phyloP scores from a whole-genome alignment of 176 grass and related monocot genomes.

The Phoenix roebelenii region DNA sequence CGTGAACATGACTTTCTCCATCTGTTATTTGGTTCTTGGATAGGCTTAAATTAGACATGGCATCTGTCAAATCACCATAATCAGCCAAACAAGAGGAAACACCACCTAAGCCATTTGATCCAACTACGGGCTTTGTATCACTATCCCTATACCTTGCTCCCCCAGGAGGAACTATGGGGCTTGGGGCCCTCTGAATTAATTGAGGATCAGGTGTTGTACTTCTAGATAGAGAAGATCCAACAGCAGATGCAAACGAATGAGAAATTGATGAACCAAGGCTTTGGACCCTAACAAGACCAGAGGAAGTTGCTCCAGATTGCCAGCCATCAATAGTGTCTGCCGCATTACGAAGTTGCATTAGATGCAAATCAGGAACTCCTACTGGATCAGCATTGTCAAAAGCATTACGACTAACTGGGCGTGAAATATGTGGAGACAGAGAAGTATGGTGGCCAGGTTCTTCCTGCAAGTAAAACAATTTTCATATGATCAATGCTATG shows the following conservation, averaged over 20 bases:
- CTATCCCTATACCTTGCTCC: too few species aligned
- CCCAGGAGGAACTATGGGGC: too few species aligned
- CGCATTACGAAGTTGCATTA: neutral
- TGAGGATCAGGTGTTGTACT: too few species aligned
- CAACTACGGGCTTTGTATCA: neutral
- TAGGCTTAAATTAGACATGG: conserved; percentile 7
- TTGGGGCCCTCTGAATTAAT: too few species aligned
- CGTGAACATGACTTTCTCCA: neutral
- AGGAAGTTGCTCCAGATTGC: conserved; percentile 8
- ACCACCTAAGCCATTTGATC: neutral
- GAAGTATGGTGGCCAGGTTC: conserved; percentile 3
- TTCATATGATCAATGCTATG: too few species aligned
- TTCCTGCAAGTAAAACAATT: conserved; percentile 6
- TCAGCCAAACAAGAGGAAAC: neutral
- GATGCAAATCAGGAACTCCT: neutral
- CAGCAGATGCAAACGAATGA: conserved; percentile 1
- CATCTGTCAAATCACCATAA: conserved; percentile 5
- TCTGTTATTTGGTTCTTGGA: neutral
- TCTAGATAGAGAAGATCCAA: too few species aligned
- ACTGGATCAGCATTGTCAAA: conserved; percentile 4
- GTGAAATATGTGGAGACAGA: conserved; percentile 7
- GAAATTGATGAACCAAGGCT: conserved; percentile 11
- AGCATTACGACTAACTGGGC: conserved; percentile 3
- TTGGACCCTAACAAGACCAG: conserved; percentile 10
- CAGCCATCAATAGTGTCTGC: neutral